These are phyloP conservation scores for Russula olivacea DNA, from an alignment of 768 basidiomycete genomes.

Conservation along the genomic window DNA sequence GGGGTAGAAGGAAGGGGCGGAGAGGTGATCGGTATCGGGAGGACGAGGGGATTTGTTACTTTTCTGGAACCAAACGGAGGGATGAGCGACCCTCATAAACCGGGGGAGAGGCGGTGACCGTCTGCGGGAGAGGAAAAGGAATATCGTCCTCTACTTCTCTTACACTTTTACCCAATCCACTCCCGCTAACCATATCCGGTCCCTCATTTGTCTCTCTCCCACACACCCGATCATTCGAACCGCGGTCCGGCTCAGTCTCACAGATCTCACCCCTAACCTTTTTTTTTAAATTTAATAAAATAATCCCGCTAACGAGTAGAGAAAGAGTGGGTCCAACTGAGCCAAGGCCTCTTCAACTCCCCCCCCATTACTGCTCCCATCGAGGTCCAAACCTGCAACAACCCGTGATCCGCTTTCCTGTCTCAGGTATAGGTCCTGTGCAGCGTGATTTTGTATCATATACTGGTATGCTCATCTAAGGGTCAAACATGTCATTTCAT, in stretches of 20 bases:
- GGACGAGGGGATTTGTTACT: slow-evolving; percentile 5
- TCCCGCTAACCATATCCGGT: slow-evolving; percentile 2
- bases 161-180: background rate
- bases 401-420: background rate
- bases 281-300: no score
- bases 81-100: slow-evolving; percentile 24
- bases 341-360: background rate
- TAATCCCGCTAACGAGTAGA: no score
- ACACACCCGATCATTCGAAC: no score
- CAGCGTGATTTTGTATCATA: no score
- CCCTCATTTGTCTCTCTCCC: background rate
- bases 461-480: background rate
- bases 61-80: slow-evolving; percentile 26
- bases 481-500: background rate
- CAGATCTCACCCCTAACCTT: no score
- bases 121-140: background rate
- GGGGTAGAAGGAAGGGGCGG: no score
- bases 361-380: background rate
- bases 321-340: background rate
- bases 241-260: no score
- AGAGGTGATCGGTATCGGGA: background rate
- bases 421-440: background rate
- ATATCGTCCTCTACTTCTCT: background rate
- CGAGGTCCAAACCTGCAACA: background rate
- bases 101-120: slow-evolving; percentile 4